Evolutionary conservation across 2,329 filamentous ascomycete species (phyloP).

Genomic region (Thermomyces lanuginosus): DNA sequence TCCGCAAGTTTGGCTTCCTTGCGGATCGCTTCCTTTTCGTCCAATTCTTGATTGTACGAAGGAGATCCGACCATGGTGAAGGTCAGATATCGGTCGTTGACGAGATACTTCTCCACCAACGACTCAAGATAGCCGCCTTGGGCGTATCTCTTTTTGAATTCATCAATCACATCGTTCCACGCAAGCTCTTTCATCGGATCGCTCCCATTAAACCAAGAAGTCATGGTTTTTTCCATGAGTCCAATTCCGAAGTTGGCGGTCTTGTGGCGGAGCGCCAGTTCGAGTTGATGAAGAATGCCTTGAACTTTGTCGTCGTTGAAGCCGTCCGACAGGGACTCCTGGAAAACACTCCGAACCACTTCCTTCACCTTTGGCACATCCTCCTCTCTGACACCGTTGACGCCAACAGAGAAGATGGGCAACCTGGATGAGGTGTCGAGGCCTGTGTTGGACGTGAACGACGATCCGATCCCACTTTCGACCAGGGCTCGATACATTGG

Average conservation of each 20-base stretch:
- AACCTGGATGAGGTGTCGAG: slow-evolving; percentile 64
- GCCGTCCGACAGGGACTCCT: slow-evolving; percentile 53
- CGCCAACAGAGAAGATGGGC: slow-evolving; percentile 75
- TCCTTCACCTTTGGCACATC: slow-evolving; percentile 64
- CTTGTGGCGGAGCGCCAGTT: slow-evolving; percentile 89
- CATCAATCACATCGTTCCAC: slow-evolving; percentile 75
- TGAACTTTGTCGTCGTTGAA: slow-evolving; percentile 86
- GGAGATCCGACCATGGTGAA: slow-evolving; percentile 88
- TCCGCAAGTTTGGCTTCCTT: slow-evolving; percentile 59
- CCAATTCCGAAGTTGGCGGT: slow-evolving; percentile 88
- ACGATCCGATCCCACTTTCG: slow-evolving; percentile 75
- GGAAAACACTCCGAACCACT: slow-evolving; percentile 55
- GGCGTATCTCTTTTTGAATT: slow-evolving; percentile 62
- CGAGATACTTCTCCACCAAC: slow-evolving; percentile 73
- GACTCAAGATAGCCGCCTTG: slow-evolving; percentile 67
- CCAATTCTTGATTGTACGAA: slow-evolving; percentile 57
- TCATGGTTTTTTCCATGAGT: slow-evolving; percentile 73
- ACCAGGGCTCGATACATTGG: slow-evolving; percentile 80
- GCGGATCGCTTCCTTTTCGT: slow-evolving; percentile 57
- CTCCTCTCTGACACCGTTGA: slow-evolving; percentile 73
- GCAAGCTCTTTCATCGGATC: slow-evolving; percentile 82
- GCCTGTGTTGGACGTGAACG: slow-evolving; percentile 88
- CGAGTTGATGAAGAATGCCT: slow-evolving; percentile 82
- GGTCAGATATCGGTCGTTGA: slow-evolving; percentile 71
- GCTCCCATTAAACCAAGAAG: slow-evolving; percentile 88